Conservation (phyloP, 768 basidiomycete genomes). For the Psilocybe tampanensis region DNA sequence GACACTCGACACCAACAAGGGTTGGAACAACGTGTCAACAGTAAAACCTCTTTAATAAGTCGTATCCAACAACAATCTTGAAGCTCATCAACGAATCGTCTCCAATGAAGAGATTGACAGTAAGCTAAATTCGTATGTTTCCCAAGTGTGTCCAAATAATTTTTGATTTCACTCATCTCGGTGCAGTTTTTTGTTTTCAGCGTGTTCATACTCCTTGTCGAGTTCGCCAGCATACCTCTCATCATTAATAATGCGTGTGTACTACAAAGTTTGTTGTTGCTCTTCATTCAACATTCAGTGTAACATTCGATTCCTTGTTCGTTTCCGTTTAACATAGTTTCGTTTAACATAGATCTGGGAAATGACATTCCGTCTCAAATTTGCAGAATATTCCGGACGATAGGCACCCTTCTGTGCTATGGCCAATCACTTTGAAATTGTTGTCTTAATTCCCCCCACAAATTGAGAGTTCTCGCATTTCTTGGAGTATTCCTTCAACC, state of each 20-base stretch:
- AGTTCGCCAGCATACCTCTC: neutral
- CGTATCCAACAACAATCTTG: constrained; percentile 16
- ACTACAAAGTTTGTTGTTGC: neutral
- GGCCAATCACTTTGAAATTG: neutral
- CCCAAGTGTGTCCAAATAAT: neutral
- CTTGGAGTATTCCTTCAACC: constrained; percentile 96
- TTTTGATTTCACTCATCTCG: neutral
- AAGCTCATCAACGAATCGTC: constrained; percentile 19
- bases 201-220: neutral
- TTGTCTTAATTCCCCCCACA: constrained; percentile 63
- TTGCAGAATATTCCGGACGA: neutral
- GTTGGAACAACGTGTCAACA: constrained; percentile 27
- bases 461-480: constrained; percentile 96
- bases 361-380: neutral
- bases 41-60: constrained; percentile 16
- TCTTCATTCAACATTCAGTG: neutral
- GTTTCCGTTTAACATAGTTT: neutral
- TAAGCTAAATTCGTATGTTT: constrained; percentile 6
- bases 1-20: constrained; percentile 1
- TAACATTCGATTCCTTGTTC: neutral
- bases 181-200: neutral
- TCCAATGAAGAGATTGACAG: constrained; percentile 5
- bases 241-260: neutral
- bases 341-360: neutral
- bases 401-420: neutral